Evolutionary conservation across 768 basidiomycete genomes (phyloP).

Genomic region (Mrakia frigida): DNA sequence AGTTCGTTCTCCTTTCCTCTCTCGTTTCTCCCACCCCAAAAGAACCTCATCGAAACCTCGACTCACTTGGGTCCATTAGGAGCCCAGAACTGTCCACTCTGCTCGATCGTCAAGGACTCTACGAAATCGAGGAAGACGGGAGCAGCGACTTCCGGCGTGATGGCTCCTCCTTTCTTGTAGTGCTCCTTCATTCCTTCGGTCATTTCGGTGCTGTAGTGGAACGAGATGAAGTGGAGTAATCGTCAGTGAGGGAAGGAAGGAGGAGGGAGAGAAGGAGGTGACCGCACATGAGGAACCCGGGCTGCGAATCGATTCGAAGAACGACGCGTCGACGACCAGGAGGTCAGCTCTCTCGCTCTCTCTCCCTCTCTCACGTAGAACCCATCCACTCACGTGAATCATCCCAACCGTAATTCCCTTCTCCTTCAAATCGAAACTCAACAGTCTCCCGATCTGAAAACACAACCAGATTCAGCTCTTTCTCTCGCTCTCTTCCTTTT

Average conservation of each 20-base stretch:
- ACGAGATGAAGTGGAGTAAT: constrained; percentile 32
- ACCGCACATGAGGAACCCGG: constrained; percentile 51
- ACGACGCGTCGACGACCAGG: background rate
- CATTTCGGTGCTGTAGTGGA: constrained; percentile 9
- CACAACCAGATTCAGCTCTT: background rate
- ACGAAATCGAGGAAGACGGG: constrained; percentile 47
- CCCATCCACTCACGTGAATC: constrained; percentile 47
- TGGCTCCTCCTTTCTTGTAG: constrained; percentile 28
- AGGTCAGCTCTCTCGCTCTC: background rate
- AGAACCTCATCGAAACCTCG: no score
- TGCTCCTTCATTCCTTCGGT: constrained; percentile 17
- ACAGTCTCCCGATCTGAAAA: constrained; percentile 43
- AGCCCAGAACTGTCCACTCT: constrained; percentile 51
- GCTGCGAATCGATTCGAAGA: constrained; percentile 39
- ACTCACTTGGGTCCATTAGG: constrained; percentile 47
- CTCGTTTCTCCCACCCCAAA: background rate
- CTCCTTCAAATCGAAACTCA: constrained; percentile 47
- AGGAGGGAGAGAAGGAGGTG: no score
- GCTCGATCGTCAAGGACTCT: constrained; percentile 41
- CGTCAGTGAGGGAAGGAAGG: background rate
- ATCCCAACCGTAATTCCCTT: constrained; percentile 48
- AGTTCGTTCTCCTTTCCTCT: background rate
- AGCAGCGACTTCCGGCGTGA: constrained; percentile 50
- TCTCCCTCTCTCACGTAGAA: background rate
- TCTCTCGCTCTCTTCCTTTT: background rate